Conservation (phyloP, 1,284 basidiomycete genomes). For the Ustilago shanxiensis region DNA sequence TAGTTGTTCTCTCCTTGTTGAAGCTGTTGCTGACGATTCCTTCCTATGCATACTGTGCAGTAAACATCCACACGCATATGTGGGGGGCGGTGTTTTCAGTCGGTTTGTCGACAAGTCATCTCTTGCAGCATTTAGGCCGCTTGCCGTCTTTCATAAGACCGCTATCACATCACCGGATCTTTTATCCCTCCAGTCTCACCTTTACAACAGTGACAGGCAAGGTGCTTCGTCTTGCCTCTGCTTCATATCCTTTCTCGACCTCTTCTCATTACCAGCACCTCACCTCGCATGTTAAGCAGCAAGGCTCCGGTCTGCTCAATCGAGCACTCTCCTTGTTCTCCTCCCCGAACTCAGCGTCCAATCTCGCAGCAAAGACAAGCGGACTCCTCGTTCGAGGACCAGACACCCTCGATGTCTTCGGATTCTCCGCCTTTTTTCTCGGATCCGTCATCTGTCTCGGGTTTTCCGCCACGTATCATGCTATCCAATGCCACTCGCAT, state of each 20-base stretch:
- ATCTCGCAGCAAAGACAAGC: constrained; percentile 1
- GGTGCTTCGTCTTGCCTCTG: constrained; percentile 48
- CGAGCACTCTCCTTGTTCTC: constrained; percentile 14
- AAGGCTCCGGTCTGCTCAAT: constrained; percentile 1
- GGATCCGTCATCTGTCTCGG: constrained; percentile 81
- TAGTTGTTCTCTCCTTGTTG: not conserved
- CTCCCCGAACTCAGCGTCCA: not conserved
- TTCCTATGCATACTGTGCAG: constrained; percentile 70
- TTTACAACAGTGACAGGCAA: constrained; percentile 49
- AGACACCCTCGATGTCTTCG: constrained; percentile 77
- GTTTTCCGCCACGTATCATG: constrained; percentile 83
- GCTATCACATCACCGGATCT: constrained; percentile 57
- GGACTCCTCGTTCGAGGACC: constrained; percentile 66
- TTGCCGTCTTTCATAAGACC: constrained; percentile 51
- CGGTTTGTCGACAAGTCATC: constrained; percentile 71
- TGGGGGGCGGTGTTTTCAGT: constrained; percentile 80
- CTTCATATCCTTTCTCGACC: constrained; percentile 34
- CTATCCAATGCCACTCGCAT: constrained; percentile 80
- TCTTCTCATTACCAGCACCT: not conserved
- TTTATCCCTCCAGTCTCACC: constrained; percentile 50
- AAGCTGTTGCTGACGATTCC: not conserved
- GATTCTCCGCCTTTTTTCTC: constrained; percentile 79
- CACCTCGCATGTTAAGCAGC: not conserved
- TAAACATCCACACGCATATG: constrained; percentile 90
- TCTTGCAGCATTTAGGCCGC: constrained; percentile 44